Base-by-base conservation (phyloP, 2,329 filamentous ascomycete species). In the Scytalidium lignicola region DNA sequence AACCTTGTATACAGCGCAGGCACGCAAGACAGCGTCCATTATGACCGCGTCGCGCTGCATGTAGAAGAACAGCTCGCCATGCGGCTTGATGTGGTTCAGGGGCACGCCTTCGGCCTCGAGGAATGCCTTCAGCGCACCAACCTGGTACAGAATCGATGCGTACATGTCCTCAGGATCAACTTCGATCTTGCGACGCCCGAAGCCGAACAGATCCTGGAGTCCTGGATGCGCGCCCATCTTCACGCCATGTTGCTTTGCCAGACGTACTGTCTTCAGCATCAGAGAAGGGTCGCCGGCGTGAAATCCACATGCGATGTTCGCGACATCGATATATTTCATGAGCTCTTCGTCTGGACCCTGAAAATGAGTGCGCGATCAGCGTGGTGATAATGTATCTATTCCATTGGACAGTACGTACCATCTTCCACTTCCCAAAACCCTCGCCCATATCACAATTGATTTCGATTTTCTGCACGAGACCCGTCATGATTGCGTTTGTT, bases 161-260 rank as follows among this genome's bases (percentile, higher is more conserved):
- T 76, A 78, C 52, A 80, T 67, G 55, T 83, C 80, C 17, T 77
- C 75, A 1, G 76, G 70, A 1, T 70, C 66, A 57, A 85, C 70
- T 41, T 78, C 75, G 62, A 86, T 84, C 53, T 80, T 75, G 17
- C 82, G 73, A 2, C 82, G 70, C 2, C 82, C 82, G 56, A 86
- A 86, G 8, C 82, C 82, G 65, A 80, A 74, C 19, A 83, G 70
- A 60, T 86, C 82, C n/a, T 78, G 80, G 1, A 85, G 68, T 1
- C 81, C 80, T 0, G 82, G 82, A 56, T 86, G 82, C 0, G 83
- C 83, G 7, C 82, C 82, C 5, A 79, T 67, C 44, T 70, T 71
- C 52, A 85, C 73, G 50, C 71, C 70, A 62, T 82, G 74, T 40
- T 72, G 61, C 63, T 83, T 84, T 65, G 78, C 82, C 17, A 74